Base-by-base conservation (phyloP, 2,329 filamentous ascomycete species). In the Pseudogymnoascus destructans region DNA sequence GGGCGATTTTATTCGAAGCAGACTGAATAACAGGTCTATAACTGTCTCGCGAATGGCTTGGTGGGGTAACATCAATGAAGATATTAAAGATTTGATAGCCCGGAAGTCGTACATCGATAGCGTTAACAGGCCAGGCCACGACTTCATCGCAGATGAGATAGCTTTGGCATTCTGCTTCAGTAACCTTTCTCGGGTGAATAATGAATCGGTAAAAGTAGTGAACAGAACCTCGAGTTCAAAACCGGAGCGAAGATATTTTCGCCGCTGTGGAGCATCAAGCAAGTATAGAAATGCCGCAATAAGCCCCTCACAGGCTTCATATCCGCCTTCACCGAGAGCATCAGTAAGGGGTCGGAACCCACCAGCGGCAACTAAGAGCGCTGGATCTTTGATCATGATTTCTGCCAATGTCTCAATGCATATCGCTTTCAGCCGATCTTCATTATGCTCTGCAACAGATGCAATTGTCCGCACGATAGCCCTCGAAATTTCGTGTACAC, bases 371-470 rank as follows among this genome's bases (percentile, higher is more conserved):
- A 93, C 82, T 17, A 96, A 76, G 15, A 96, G 76, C 52, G 80
- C 79, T 2, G 95, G 91, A 65, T 95, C 89, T 63, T 87, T 85
- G 35, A 97, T 81, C 59, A 98, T 76, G 42, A 98, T 87, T 69
- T 98, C 93, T 4, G 91, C 89, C 30, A 98, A 74, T 0, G 93
- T 98, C 71, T 98, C 85, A 40, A 95, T 84, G 63, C 89, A 95
- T 62, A 98, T 96, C 35, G 89, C 87, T 58, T 89, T 83, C 13
- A 98, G 74, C 59, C 91, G 84, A 62, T 70, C 69, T 64, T 88
- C 85, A 21, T 77, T 73, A 63, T 87, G 82, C 64, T 88, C 85
- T n/a, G 93, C 92, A 55, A 97, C 86, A 3, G 93, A 87, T 30
- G 93, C 89, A 59, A 98, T 85, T 5, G 92, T 93, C 58, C 93